phyloP scores from a whole-genome alignment of 1,139 yeast genomes.

The Wickerhamomyces sp. region DNA sequence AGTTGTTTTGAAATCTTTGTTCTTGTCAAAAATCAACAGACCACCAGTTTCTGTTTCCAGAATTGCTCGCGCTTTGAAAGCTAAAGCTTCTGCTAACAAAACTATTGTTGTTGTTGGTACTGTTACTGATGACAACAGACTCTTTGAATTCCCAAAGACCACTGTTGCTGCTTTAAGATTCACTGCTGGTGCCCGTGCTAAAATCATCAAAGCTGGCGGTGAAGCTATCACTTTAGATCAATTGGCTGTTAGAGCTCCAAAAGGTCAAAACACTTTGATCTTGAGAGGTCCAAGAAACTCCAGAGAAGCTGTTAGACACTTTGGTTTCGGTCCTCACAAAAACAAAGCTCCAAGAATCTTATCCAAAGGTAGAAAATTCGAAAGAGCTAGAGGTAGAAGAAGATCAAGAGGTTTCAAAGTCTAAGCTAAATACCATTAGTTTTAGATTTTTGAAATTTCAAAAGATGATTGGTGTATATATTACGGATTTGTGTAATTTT shows the following conservation, averaged over 20 bases:
- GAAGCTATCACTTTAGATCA: slow-evolving; percentile 99
- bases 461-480: slow-evolving; percentile 21
- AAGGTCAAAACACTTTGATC: slow-evolving; percentile 97
- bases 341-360: slow-evolving; percentile 98
- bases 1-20: slow-evolving; percentile 89
- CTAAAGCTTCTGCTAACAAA: slow-evolving; percentile 85
- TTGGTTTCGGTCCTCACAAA: slow-evolving; percentile 99
- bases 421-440: slow-evolving; percentile 44
- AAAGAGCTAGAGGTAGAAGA: slow-evolving; percentile 99
- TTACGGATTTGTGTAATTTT: slow-evolving; percentile 15
- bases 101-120: slow-evolving; percentile 98
- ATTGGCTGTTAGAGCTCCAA: slow-evolving; percentile 98
- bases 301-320: slow-evolving; percentile 99
- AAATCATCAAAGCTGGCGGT: slow-evolving; percentile 98
- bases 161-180: slow-evolving; percentile 98
- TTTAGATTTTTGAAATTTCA: slow-evolving; percentile 5
- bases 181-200: slow-evolving; percentile 99
- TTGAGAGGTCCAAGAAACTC: slow-evolving; percentile 98
- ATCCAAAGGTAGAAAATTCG: slow-evolving; percentile 99
- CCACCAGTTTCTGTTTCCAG: slow-evolving; percentile 98
- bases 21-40: slow-evolving; percentile 98
- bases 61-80: slow-evolving; percentile 77
- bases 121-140: slow-evolving; percentile 96
- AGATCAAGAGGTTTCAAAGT: slow-evolving; percentile 99
- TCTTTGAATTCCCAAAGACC: slow-evolving; percentile 90